These are phyloP conservation scores for Colletotrichum sojae DNA, from an alignment of 2,329 filamentous ascomycete genomes.

Conservation along the genomic window DNA sequence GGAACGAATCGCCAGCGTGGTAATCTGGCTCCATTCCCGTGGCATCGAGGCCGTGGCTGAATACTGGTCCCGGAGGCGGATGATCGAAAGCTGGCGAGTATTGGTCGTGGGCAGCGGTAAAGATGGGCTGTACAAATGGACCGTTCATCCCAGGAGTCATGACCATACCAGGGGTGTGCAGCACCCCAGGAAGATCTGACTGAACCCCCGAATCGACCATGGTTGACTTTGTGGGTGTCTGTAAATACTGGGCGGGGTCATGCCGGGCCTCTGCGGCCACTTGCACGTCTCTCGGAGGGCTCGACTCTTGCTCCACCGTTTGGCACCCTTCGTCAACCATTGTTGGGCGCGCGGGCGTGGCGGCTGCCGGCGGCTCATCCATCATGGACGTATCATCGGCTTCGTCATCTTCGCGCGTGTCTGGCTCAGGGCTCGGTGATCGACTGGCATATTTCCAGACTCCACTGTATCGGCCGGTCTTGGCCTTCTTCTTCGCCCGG, in stretches of 20 bases:
- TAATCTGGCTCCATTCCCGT: constrained; percentile 21
- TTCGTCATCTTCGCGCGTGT: constrained; percentile 48
- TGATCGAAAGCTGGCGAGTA: constrained; percentile 31
- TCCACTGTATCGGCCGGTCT: constrained; percentile 75
- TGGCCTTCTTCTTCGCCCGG: constrained; percentile 77
- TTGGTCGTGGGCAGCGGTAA: constrained; percentile 28
- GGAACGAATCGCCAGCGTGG: constrained; percentile 10
- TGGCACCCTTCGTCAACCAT: constrained; percentile 52
- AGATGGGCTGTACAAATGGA: constrained; percentile 25
- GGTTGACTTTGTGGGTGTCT: constrained; percentile 34
- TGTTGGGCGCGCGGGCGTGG: constrained; percentile 41
- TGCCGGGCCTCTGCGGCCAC: constrained; percentile 37
- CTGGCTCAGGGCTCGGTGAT: constrained; percentile 77
- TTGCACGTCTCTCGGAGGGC: constrained; percentile 40
- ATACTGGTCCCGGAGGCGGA: constrained; percentile 16
- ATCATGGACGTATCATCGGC: constrained; percentile 35
- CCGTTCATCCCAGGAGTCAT: constrained; percentile 1
- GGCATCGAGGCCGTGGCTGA: constrained; percentile 20
- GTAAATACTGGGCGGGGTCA: constrained; percentile 17
- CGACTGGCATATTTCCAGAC: constrained; percentile 83
- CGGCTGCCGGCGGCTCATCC: constrained; percentile 16
- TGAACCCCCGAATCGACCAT: constrained; percentile 38
- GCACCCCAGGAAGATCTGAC: constrained; percentile 9
- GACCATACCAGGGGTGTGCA: neutral
- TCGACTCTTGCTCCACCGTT: constrained; percentile 45